phyloP scores from a whole-genome alignment of 208 protist species.

The Perkinsela sp. region DNA sequence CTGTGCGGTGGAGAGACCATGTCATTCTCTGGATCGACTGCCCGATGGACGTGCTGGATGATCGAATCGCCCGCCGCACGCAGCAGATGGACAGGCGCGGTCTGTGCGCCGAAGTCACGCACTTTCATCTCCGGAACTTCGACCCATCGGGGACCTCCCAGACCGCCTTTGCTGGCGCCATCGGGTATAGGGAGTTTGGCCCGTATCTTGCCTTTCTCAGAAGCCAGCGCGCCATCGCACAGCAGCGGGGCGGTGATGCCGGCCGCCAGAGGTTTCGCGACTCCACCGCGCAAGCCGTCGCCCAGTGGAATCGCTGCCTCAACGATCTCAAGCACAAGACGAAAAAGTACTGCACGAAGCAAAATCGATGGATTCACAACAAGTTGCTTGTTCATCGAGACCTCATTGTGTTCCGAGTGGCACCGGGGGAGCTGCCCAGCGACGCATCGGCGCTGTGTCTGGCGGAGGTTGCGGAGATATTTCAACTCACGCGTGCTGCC shows the following conservation, averaged over 20 bases:
- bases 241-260: not conserved
- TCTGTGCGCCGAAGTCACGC: slow-evolving; percentile 1
- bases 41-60: slow-evolving; percentile 2
- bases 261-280: not conserved
- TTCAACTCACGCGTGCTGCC: not conserved
- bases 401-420: not conserved
- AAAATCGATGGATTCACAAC: not conserved
- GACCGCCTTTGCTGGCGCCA: slow-evolving; percentile 4
- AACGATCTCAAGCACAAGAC: not conserved
- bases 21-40: slow-evolving; percentile 5
- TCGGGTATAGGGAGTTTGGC: slow-evolving; percentile 8
- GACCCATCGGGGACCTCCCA: not conserved
- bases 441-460: not conserved
- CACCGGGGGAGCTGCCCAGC: not conserved
- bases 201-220: slow-evolving; percentile 4
- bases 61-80: slow-evolving; percentile 3
- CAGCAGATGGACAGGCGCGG: slow-evolving; percentile 4
- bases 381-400: not conserved
- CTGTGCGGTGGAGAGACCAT: slow-evolving; percentile 2
- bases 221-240: too few relatives aligned
- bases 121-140: slow-evolving; percentile 1
- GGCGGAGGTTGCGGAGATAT: not conserved
- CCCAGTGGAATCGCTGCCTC: not conserved
- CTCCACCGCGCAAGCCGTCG: not conserved
- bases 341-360: not conserved